These are phyloP conservation scores for Xanthoconium separans DNA, from an alignment of 1,284 basidiomycete genomes.

Conservation along the genomic window DNA sequence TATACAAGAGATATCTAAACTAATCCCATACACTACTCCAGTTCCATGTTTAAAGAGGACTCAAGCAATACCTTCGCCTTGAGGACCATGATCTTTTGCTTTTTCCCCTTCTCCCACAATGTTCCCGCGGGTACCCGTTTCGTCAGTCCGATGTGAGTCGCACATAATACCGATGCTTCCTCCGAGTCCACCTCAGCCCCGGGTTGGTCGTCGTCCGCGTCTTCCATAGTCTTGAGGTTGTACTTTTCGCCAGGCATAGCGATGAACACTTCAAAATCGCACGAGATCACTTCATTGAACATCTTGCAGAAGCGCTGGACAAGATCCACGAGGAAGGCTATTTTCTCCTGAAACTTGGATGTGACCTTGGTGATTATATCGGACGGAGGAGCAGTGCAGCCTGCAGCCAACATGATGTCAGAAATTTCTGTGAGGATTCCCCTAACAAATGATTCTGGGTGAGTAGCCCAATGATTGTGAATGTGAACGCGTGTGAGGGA, in stretches of 20 bases:
- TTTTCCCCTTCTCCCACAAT: not conserved
- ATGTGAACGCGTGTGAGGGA: not conserved
- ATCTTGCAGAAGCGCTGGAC: not conserved
- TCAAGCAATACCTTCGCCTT: not conserved
- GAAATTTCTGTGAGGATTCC: not conserved
- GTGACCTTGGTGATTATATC: not conserved
- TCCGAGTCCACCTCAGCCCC: not conserved
- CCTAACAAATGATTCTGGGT: not conserved
- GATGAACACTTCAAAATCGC: not conserved
- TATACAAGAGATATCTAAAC: too few relatives aligned
- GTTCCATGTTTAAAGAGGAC: not conserved
- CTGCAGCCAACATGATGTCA: not conserved
- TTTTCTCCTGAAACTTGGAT: not conserved
- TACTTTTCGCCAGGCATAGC: not conserved
- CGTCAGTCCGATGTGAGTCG: not conserved
- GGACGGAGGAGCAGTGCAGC: not conserved
- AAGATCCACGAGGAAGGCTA: not conserved
- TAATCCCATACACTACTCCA: not conserved
- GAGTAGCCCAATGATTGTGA: too few relatives aligned
- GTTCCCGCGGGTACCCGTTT: not conserved
- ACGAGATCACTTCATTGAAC: not conserved
- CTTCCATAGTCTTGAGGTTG: not conserved
- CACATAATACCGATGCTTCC: not conserved
- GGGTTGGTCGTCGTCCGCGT: not conserved
- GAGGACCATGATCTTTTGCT: not conserved